Evolutionary conservation across 192 early-diverging fungal genomes (phyloP), one percentile per base, ranked within the genome.

Genomic region (Gaertneriomyces semiglobifer): DNA sequence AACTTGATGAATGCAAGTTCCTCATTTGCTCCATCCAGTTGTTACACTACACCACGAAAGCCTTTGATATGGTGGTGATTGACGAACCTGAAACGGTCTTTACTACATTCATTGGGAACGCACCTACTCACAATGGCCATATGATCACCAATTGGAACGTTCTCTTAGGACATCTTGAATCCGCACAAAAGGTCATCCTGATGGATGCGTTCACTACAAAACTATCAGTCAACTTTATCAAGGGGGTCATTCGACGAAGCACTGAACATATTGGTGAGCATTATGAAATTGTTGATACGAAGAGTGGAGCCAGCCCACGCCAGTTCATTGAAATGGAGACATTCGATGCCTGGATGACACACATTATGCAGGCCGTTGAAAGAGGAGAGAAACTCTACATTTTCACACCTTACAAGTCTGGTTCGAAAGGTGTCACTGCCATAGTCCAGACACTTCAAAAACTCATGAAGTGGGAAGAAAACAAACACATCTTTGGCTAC

Each of bases 1-100:
- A 7, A 41, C 19, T 68, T 38, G 39, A 40, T 45, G 38, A 44
- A 47, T 5, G 11, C 7, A n/a, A 60, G 19, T 47, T 40, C 43
- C 25, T 68, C 19, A 60, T 68, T 6, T 68, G 66, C 41, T 68
- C 66, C 4, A 68, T 68, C 45, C 56, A 68, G 40, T 68, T 58
- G 7, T 51, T 68, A 38, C 58, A 60, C 41, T 60, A 60, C 50
- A 11, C 47, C 16, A 53, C 45, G 6, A 8, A 53, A 14, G 8
- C 55, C 44, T 51, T 60, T 18, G 66, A 68, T 41, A 12, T 61
- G 14, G 45, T 68, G 7, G 42, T 68, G 11, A 10, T 6, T 16
- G 66, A 68, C 33, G 66, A 68, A 33, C 10, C 25, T 14, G 58
- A 68, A 52, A 68, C 66, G 6, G 47, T 68, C 47, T 40, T 61